These are phyloP conservation scores for Exophiala dermatitidis DNA, from an alignment of 2,329 filamentous ascomycete species.

Conservation along the genomic window DNA sequence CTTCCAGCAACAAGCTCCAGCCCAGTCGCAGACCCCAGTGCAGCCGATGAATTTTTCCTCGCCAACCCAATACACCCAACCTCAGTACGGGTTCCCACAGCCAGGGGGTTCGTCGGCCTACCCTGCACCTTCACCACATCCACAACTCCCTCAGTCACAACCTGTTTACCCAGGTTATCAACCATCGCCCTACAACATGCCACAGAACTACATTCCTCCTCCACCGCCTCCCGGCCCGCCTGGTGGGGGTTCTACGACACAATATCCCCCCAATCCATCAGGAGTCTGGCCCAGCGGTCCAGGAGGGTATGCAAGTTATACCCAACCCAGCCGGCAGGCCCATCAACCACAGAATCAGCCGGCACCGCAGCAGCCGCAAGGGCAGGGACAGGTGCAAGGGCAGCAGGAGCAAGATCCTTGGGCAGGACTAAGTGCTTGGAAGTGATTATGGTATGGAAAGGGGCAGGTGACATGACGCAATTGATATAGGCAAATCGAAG, in stretches of 20 bases:
- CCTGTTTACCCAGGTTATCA: slow-evolving; percentile 33
- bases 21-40: slow-evolving; percentile 12
- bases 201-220: slow-evolving; percentile 59
- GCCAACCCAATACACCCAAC: slow-evolving; percentile 19
- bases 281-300: slow-evolving; percentile 42
- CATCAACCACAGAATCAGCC: slow-evolving; percentile 35
- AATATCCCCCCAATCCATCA: slow-evolving; percentile 40
- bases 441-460: slow-evolving; percentile 35
- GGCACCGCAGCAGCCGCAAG: slow-evolving; percentile 15
- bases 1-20: slow-evolving; percentile 12
- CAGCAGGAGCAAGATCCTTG: slow-evolving; percentile 50
- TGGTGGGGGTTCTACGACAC: slow-evolving; percentile 42
- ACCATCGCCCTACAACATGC: slow-evolving; percentile 43
- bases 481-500: background rate
- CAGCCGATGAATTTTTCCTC: slow-evolving; percentile 23
- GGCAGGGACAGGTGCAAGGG: slow-evolving; percentile 8
- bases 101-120: slow-evolving; percentile 33
- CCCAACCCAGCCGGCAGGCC: slow-evolving; percentile 36
- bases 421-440: slow-evolving; percentile 65
- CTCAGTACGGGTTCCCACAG: slow-evolving; percentile 24
- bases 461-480: too few relatives aligned
- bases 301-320: slow-evolving; percentile 46
- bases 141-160: slow-evolving; percentile 28
- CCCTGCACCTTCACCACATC: slow-evolving; percentile 19
- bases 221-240: slow-evolving; percentile 61